Conservation (phyloP, 78 protist species). For the Diacronema lutheri region DNA sequence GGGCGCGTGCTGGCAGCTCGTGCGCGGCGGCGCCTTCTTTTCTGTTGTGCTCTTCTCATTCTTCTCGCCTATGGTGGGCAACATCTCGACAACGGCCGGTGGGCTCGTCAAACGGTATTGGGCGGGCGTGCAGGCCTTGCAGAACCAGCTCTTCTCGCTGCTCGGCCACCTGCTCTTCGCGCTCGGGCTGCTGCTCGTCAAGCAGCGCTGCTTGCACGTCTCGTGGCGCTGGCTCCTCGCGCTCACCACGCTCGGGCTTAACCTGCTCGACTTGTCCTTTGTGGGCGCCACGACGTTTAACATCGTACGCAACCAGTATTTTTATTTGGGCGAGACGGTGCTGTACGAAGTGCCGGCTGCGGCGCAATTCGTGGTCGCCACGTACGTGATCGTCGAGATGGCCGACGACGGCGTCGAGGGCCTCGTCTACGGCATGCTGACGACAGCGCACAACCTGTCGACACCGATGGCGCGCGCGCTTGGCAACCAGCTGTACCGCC, state of each 20-base stretch:
- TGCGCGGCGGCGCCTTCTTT: not conserved
- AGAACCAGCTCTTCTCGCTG: not conserved
- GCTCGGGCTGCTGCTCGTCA: not conserved
- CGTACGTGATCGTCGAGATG: not conserved
- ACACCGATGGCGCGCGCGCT: not conserved
- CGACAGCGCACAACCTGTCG: not conserved
- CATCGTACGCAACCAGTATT: constrained; percentile 9
- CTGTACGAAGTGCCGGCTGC: not conserved
- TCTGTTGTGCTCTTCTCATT: not conserved
- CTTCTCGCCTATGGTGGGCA: not conserved
- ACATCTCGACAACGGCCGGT: not conserved
- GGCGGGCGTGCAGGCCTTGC: not conserved
- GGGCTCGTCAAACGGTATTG: not conserved
- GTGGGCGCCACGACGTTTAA: not conserved
- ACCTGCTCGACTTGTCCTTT: not conserved
- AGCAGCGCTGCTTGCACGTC: not conserved
- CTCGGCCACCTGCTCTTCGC: not conserved
- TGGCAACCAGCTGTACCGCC: not conserved
- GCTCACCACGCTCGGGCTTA: not conserved
- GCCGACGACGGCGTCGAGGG: not conserved
- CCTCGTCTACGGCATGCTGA: not conserved
- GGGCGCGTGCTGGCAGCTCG: not conserved
- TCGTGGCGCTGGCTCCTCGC: not conserved
- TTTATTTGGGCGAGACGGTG: not conserved
- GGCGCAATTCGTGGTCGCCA: not conserved